Percentiles rank a stretch among this genome's conserved stretches.
phyloP scores from a whole-genome alignment of 177 flowering plant species.

The Vitis hybrid region DNA sequence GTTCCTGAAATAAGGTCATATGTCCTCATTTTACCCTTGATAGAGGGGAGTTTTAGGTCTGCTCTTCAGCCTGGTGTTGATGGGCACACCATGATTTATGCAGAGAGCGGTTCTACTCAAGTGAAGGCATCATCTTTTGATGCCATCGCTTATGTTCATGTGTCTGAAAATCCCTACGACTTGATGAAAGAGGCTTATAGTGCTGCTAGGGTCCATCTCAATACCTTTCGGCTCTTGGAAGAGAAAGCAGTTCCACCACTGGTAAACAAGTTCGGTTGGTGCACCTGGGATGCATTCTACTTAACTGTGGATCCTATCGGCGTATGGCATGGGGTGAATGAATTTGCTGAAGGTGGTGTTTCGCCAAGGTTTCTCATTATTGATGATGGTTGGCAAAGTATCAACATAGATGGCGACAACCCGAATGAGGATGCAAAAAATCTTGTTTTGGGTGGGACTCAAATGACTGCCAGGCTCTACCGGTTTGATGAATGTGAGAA shows the following conservation, averaged over 20 bases:
- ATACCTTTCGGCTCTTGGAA: conserved; percentile 68
- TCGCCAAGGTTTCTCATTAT: conserved; percentile 72
- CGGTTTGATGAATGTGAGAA: conserved; percentile 66
- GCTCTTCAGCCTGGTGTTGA: conserved; percentile 62
- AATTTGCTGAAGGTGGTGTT: conserved; percentile 59
- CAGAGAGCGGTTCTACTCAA: conserved; percentile 67
- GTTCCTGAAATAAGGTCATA: conserved; percentile 69
- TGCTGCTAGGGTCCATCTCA: conserved; percentile 66
- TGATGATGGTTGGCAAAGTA: conserved; percentile 91
- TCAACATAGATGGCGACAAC: conserved; percentile 50
- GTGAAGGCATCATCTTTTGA: conserved; percentile 45
- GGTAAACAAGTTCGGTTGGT: conserved; percentile 81
- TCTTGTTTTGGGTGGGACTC: conserved; percentile 75
- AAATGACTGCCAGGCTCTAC: conserved; percentile 79
- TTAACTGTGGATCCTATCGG: conserved; percentile 70
- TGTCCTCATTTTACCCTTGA: conserved; percentile 58
- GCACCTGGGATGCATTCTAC: conserved; percentile 94
- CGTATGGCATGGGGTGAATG: conserved; percentile 69
- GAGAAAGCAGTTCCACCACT: conserved; percentile 62
- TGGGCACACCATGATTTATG: conserved; percentile 58
- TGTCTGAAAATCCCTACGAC: conserved; percentile 65
- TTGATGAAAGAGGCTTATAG: conserved; percentile 76
- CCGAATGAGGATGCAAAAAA: conserved; percentile 62
- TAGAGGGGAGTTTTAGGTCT: conserved; percentile 66
- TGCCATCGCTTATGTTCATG: conserved; percentile 73